These are phyloP conservation scores for Aspergillus quadricinctus DNA, from an alignment of 2,329 filamentous ascomycete species.

Conservation along the genomic window DNA sequence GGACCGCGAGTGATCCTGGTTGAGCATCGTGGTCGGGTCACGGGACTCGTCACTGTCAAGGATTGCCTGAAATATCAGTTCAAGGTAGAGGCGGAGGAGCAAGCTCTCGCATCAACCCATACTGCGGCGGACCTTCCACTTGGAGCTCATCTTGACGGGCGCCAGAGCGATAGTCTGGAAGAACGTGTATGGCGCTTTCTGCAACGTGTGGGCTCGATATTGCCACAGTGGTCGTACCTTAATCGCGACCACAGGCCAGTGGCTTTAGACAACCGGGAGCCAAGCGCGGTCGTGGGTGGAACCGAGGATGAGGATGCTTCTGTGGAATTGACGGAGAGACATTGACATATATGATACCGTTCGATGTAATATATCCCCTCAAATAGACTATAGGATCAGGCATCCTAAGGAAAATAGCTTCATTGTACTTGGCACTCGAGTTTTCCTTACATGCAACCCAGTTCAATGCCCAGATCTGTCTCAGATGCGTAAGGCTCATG, in stretches of 20 bases:
- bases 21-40: slow-evolving; percentile 79
- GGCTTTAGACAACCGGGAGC: slow-evolving; percentile 9
- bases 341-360: slow-evolving; percentile 1
- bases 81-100: slow-evolving; percentile 84
- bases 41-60: slow-evolving; percentile 88
- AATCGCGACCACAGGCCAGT: slow-evolving; percentile 11
- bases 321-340: slow-evolving; percentile 43
- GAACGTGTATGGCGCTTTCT: slow-evolving; percentile 37
- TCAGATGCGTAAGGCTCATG: slow-evolving; percentile 2
- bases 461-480: background rate
- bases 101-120: slow-evolving; percentile 41
- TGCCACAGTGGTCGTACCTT: slow-evolving; percentile 16
- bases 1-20: slow-evolving; percentile 89
- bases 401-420: background rate
- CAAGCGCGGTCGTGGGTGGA: slow-evolving; percentile 46
- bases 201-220: slow-evolving; percentile 24
- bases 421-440: background rate
- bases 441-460: background rate
- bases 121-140: slow-evolving; percentile 19
- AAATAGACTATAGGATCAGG: slow-evolving; percentile 2
- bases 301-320: slow-evolving; percentile 49
- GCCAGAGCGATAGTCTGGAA: slow-evolving; percentile 26
- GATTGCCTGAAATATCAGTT: slow-evolving; percentile 97
- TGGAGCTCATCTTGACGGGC: slow-evolving; percentile 17
- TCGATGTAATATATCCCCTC: background rate